A percentile compares a stretch with the other conserved stretches of the same genome.
Evolutionary conservation across 1,284 basidiomycete genomes (phyloP).

Genomic region (Leccinum colubrinum): DNA sequence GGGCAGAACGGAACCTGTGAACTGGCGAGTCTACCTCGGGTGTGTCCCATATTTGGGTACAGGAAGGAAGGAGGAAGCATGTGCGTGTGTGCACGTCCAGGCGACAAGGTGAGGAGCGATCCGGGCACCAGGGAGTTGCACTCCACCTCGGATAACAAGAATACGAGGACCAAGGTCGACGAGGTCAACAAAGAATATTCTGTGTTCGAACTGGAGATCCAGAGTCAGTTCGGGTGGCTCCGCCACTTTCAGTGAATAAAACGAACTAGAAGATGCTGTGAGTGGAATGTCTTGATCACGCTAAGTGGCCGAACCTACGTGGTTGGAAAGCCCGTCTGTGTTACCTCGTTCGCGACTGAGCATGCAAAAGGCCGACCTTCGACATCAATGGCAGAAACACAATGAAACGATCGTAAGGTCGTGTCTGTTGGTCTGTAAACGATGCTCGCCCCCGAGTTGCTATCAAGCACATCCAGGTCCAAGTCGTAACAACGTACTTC

Average conservation of each 20-base stretch:
- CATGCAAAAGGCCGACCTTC: slow-evolving; percentile 20
- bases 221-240: slow-evolving; percentile 6
- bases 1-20: not conserved
- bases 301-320: slow-evolving; percentile 2
- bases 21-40: slow-evolving; percentile 1
- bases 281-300: not conserved
- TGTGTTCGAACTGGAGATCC: slow-evolving; percentile 13
- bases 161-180: slow-evolving; percentile 19
- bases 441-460: slow-evolving; percentile 10
- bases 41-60: slow-evolving; percentile 2
- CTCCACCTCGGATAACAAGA: slow-evolving; percentile 8
- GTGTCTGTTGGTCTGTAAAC: slow-evolving; percentile 11
- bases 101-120: slow-evolving; percentile 8
- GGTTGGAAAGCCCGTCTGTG: not conserved
- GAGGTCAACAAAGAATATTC: not conserved
- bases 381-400: slow-evolving; percentile 15
- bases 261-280: slow-evolving; percentile 7
- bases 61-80: slow-evolving; percentile 2
- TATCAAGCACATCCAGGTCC: slow-evolving; percentile 10
- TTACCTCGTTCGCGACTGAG: slow-evolving; percentile 10
- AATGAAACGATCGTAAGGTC: slow-evolving; percentile 9
- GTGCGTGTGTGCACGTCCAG: slow-evolving; percentile 15
- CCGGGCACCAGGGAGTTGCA: not conserved
- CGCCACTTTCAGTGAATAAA: slow-evolving; percentile 10
- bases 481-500: slow-evolving; percentile 23